Evolutionary conservation across 2,329 filamentous ascomycete species (phyloP), one percentile per base, ranked within the genome.

Genomic region (Penicillium sp.): DNA sequence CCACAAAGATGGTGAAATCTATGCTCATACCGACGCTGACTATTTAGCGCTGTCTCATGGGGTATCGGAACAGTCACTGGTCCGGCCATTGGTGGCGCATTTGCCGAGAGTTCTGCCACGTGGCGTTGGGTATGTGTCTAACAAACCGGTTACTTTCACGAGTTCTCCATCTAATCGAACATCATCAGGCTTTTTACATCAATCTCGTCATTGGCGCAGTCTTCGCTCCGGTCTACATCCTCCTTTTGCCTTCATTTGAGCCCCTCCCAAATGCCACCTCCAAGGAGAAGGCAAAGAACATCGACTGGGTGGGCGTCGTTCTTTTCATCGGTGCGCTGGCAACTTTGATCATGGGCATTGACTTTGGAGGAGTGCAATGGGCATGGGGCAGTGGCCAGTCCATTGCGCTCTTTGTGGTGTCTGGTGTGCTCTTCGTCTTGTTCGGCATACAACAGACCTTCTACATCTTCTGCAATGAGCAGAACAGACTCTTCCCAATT

Each of bases 291-390:
- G 7, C 12, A 25, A 5, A 7, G 24, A 13, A 24, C 18, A 5
- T 39, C 9, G 37, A 39, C 13, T 27, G 13, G 6, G 5, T 25
- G 4, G 13, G 11, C 4, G 27, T 24, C 6, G 13, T 8, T 4
- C 7, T 13, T 6, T 38, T 38, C 35, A 8, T 38, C 18, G 11
- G 11, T n/a, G 35, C 11, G 18, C 12, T 12, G 8, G 32, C 32
- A 8, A n/a, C 11, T 36, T 12, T 36, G 9, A 12, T 24, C 6
- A 25, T 81, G 62, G 74, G 69, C 6, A 68, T 80, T 50, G 67
- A 66, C 43, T 76, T 79, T 38, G 77, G 75, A 7, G 78, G 78
- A 2, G 59, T 61, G 0, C 34, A 70, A 4, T 81, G 73, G 46
- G 55, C 66, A 0, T 82, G 78, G 77, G 58, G 64, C 38, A 68